Evolutionary conservation across 108 stramenopile species (phyloP).

Genomic region (Schizochytrium sp.): DNA sequence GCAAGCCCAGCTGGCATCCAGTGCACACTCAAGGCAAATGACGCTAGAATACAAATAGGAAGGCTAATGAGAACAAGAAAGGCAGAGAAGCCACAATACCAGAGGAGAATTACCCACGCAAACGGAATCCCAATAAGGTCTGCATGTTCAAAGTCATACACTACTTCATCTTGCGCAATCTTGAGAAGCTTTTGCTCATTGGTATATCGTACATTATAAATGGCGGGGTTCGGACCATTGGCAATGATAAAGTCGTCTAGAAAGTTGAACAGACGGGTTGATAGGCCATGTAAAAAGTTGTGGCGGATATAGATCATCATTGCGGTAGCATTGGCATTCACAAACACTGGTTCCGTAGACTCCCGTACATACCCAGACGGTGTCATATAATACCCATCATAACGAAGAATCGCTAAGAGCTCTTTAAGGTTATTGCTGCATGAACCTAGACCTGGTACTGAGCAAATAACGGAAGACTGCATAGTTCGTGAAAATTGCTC

Average conservation of each 20-base stretch:
- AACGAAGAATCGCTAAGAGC: not conserved
- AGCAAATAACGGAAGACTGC: constrained; percentile 3
- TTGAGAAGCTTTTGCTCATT: constrained; percentile 48
- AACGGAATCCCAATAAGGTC: constrained; percentile 58
- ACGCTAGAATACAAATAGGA: constrained; percentile 24
- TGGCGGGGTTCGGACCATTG: constrained; percentile 42
- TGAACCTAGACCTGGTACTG: not conserved
- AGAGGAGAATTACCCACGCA: constrained; percentile 34
- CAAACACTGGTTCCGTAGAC: not conserved
- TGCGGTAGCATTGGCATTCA: not conserved
- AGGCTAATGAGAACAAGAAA: constrained; percentile 31
- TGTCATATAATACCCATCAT: constrained; percentile 38
- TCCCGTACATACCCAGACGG: not conserved
- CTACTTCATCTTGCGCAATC: constrained; percentile 43
- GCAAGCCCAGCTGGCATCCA: constrained; percentile 48
- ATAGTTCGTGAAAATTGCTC: not conserved
- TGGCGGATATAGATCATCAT: constrained; percentile 55
- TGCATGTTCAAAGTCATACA: constrained; percentile 53
- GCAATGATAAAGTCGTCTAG: not conserved
- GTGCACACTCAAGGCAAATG: constrained; percentile 46
- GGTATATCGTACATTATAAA: constrained; percentile 1
- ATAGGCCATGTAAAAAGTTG: constrained; percentile 23
- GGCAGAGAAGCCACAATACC: constrained; percentile 21
- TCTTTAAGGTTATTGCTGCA: not conserved
- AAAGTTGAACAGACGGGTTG: not conserved